Evolutionary conservation across 768 basidiomycete genomes (phyloP).

Genomic region (Coprinopsis sp.): DNA sequence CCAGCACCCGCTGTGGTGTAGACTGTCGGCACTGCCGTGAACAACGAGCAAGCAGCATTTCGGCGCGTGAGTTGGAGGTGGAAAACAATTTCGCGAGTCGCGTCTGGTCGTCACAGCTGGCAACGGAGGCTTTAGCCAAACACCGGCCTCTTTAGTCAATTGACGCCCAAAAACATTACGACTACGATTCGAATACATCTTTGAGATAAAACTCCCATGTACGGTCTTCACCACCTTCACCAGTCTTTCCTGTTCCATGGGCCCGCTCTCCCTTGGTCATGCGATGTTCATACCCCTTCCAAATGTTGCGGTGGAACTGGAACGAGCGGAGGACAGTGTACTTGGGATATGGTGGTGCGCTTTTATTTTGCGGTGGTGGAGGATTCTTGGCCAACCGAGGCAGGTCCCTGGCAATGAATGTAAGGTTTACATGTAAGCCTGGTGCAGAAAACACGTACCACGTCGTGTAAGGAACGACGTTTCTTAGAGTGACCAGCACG

Average conservation of each 20-base stretch:
- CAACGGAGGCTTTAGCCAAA: conserved; percentile 5
- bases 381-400: conserved; percentile 72
- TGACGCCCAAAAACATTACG: neutral
- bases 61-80: neutral
- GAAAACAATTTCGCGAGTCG: neutral
- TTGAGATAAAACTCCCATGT: conserved; percentile 83
- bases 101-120: neutral
- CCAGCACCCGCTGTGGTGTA: no score
- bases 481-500: conserved; percentile 80
- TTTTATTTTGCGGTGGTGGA: conserved; percentile 44
- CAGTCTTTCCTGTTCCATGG: conserved; percentile 60
- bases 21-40: neutral
- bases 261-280: conserved; percentile 87
- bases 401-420: conserved; percentile 57
- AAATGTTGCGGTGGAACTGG: conserved; percentile 60
- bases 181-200: conserved; percentile 13
- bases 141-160: conserved; percentile 2
- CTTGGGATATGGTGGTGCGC: conserved; percentile 51
- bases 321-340: conserved; percentile 79
- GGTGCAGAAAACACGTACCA: conserved; percentile 49
- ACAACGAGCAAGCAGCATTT: conserved; percentile 9
- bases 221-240: conserved; percentile 71
- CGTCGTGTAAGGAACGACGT: conserved; percentile 79
- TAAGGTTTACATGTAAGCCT: conserved; percentile 5
- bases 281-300: conserved; percentile 89